These are phyloP conservation scores for Globisporangium parvum DNA, from an alignment of 352 stramenopile species.

Conservation along the genomic window DNA sequence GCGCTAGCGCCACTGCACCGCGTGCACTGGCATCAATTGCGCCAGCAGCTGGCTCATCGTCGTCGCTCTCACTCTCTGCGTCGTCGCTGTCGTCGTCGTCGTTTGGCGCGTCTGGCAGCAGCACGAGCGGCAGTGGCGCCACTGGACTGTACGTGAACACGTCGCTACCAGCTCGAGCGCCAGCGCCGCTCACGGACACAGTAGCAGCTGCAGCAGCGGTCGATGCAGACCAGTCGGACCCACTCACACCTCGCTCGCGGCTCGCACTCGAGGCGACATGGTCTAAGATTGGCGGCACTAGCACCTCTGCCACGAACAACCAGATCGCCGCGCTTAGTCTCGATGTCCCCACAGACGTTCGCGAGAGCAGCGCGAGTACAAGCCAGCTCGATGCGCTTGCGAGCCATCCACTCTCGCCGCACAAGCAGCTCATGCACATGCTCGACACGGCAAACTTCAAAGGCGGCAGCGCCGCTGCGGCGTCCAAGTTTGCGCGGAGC, in stretches of 20 bases:
- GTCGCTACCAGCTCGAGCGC: not conserved
- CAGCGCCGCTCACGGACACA: not conserved
- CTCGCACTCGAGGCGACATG: constrained; percentile 42
- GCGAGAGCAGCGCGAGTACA: constrained; percentile 15
- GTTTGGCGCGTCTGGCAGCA: not conserved
- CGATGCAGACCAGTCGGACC: constrained; percentile 26
- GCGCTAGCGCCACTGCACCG: no score
- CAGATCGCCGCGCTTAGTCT: constrained; percentile 8
- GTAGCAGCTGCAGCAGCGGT: constrained; percentile 11
- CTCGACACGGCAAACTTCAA: constrained; percentile 46
- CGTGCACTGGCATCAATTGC: no score
- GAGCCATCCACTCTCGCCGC: constrained; percentile 38
- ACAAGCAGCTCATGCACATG: constrained; percentile 52
- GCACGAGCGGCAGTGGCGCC: not conserved
- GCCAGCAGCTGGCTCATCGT: not conserved
- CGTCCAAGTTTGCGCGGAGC: constrained; percentile 1
- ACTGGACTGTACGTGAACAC: constrained; percentile 11
- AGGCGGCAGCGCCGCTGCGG: not conserved
- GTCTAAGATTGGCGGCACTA: constrained; percentile 14
- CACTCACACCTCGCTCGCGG: constrained; percentile 41
- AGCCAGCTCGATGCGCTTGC: not conserved
- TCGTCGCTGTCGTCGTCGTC: constrained; percentile 4
- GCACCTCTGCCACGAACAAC: constrained; percentile 2
- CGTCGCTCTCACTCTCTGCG: constrained; percentile 1
- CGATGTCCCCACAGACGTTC: constrained; percentile 24